phyloP scores from a whole-genome alignment of 2,329 filamentous ascomycete species.

The Capronia epimyces region DNA sequence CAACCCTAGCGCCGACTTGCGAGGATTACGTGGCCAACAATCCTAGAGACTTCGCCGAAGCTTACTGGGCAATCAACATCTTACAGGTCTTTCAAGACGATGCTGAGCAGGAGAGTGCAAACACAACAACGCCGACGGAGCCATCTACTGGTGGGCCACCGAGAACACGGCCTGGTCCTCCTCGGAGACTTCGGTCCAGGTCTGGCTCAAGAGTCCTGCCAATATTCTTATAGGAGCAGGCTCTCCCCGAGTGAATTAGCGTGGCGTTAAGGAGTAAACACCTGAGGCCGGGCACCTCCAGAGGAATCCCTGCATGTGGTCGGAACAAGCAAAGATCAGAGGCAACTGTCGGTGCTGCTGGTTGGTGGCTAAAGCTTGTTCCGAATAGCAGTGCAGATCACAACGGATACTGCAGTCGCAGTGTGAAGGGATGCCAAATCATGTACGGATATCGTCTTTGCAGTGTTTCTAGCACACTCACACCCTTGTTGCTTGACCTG shows the following conservation, averaged over 20 bases:
- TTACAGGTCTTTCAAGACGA: slow-evolving; percentile 57
- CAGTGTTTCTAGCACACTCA: too few species aligned
- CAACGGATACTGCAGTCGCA: background rate
- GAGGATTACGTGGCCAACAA: slow-evolving; percentile 64
- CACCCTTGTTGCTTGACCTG: too few species aligned
- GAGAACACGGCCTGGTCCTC: background rate
- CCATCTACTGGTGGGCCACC: slow-evolving; percentile 1
- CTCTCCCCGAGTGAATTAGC: background rate
- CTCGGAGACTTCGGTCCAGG: background rate
- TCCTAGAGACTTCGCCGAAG: slow-evolving; percentile 60
- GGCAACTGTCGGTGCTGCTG: background rate
- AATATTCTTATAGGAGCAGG: slow-evolving; percentile 4
- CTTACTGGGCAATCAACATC: slow-evolving; percentile 70
- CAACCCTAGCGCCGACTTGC: slow-evolving; percentile 58
- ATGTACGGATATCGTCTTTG: too few species aligned
- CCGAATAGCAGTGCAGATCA: background rate
- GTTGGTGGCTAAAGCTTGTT: background rate
- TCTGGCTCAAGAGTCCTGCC: slow-evolving; percentile 5
- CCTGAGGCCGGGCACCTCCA: background rate
- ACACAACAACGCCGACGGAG: background rate
- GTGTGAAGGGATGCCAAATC: too few species aligned
- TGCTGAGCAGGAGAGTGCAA: slow-evolving; percentile 4
- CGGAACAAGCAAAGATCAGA: background rate
- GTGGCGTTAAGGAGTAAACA: background rate
- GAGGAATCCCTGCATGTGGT: background rate